phyloP scores from a whole-genome alignment of 2,329 filamentous ascomycete genomes.

The Fusarium sp. region DNA sequence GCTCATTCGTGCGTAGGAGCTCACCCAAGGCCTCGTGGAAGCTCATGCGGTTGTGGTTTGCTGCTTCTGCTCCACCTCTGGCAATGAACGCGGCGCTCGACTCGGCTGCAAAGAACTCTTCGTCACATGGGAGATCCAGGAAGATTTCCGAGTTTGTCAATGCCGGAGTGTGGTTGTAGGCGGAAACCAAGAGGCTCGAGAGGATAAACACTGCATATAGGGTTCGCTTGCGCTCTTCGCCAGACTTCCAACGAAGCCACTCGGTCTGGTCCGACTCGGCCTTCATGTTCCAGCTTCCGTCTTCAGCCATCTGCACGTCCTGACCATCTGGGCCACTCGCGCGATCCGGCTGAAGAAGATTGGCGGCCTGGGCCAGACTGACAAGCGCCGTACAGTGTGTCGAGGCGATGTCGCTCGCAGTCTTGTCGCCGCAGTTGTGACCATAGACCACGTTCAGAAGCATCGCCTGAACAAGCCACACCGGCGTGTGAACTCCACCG shows the following conservation, averaged over 20 bases:
- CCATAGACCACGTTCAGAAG: constrained; percentile 95
- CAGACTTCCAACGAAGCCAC: constrained; percentile 90
- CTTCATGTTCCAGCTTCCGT: constrained; percentile 59
- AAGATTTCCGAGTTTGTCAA: constrained; percentile 94
- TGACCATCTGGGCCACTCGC: constrained; percentile 60
- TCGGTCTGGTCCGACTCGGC: constrained; percentile 62
- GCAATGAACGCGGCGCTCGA: constrained; percentile 84
- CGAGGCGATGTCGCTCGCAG: constrained; percentile 89
- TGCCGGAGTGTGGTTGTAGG: constrained; percentile 92
- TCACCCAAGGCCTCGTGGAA: constrained; percentile 87
- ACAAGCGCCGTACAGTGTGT: constrained; percentile 93
- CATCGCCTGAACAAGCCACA: constrained; percentile 98
- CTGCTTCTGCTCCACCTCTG: constrained; percentile 77
- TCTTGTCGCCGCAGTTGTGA: constrained; percentile 93
- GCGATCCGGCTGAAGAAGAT: constrained; percentile 67
- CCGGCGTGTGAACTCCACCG: constrained; percentile 78
- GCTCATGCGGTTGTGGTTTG: constrained; percentile 77
- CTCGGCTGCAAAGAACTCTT: constrained; percentile 89
- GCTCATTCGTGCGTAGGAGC: constrained; percentile 81
- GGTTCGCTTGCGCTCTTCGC: constrained; percentile 92
- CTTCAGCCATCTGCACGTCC: constrained; percentile 70
- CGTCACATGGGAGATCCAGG: constrained; percentile 90
- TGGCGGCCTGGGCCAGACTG: constrained; percentile 90
- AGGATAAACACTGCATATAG: constrained; percentile 91
- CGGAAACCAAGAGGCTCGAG: constrained; percentile 89